Evolutionary conservation across 352 stramenopile genomes (phyloP).

Genomic region (Detonula confervacea): DNA sequence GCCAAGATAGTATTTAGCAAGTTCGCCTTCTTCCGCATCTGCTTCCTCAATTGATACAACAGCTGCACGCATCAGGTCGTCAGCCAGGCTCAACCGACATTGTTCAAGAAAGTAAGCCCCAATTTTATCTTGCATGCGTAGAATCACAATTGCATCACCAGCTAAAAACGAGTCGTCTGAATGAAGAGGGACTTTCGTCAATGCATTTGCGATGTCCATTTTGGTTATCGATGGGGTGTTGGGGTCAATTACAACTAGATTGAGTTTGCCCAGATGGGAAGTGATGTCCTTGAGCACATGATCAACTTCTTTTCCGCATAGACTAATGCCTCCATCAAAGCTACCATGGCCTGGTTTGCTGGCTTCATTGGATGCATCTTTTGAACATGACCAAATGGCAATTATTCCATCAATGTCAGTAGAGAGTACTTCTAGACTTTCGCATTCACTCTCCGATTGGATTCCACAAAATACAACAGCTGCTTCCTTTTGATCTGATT

Average conservation of each 20-base stretch:
- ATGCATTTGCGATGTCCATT: conserved; percentile 12
- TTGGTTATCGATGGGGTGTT: background rate
- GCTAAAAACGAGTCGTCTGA: conserved; percentile 3
- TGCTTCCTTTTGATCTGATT: background rate
- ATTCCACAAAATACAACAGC: conserved; percentile 21
- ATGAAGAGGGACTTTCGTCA: conserved; percentile 3
- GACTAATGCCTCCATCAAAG: background rate
- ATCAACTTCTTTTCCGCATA: conserved; percentile 9
- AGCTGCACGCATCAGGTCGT: conserved; percentile 2
- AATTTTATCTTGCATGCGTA: conserved; percentile 12
- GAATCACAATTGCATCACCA: conserved; percentile 1
- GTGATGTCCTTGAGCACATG: conserved; percentile 3
- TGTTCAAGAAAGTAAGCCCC: conserved; percentile 24
- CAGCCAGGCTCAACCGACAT: conserved; percentile 9
- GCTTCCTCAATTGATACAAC: conserved; percentile 9
- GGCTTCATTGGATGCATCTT: conserved; percentile 2
- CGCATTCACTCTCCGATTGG: conserved; percentile 1
- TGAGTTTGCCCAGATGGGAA: background rate
- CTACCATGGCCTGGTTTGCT: background rate
- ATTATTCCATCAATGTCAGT: background rate
- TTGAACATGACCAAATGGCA: conserved; percentile 12
- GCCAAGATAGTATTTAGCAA: background rate
- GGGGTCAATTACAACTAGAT: conserved; percentile 16
- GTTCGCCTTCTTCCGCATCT: background rate
- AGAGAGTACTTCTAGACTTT: conserved; percentile 5